Conservation (phyloP, 768 basidiomycete genomes). For the Leccinellum luteum region DNA sequence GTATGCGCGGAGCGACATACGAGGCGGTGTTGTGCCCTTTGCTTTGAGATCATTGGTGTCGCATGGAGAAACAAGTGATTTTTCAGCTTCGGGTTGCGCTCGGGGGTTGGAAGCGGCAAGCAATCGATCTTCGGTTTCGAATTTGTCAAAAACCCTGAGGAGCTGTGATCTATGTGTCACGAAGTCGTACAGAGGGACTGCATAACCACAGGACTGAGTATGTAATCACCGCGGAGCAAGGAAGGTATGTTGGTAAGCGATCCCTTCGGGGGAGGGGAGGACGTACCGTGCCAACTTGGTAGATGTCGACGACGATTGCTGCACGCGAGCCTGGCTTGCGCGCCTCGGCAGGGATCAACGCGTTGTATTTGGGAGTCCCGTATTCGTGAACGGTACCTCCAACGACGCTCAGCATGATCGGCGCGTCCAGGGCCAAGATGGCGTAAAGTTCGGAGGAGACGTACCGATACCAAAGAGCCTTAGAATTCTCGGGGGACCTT, state of each 20-base stretch:
- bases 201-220: slow-evolving; percentile 61
- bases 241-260: not conserved
- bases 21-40: slow-evolving; percentile 2
- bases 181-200: slow-evolving; percentile 61
- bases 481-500: slow-evolving; percentile 56
- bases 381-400: slow-evolving; percentile 60
- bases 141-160: slow-evolving; percentile 38
- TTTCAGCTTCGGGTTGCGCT: not conserved
- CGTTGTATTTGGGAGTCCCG: slow-evolving; percentile 58
- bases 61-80: not conserved
- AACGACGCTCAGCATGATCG: not conserved
- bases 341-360: slow-evolving; percentile 43
- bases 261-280: not conserved
- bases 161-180: slow-evolving; percentile 53
- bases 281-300: slow-evolving; percentile 50
- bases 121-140: slow-evolving; percentile 41
- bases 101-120: not conserved
- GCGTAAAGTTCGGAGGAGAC: not conserved
- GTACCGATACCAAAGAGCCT: slow-evolving; percentile 58
- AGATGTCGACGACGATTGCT: slow-evolving; percentile 55
- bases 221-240: not conserved
- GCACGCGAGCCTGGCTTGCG: slow-evolving; percentile 59
- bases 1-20: slow-evolving; percentile 48
- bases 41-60: slow-evolving; percentile 8
- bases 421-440: slow-evolving; percentile 6